Percentiles rank a stretch among this genome's conserved stretches.
Evolutionary conservation across 768 basidiomycete genomes (phyloP).

Genomic region (Mycena filopes): DNA sequence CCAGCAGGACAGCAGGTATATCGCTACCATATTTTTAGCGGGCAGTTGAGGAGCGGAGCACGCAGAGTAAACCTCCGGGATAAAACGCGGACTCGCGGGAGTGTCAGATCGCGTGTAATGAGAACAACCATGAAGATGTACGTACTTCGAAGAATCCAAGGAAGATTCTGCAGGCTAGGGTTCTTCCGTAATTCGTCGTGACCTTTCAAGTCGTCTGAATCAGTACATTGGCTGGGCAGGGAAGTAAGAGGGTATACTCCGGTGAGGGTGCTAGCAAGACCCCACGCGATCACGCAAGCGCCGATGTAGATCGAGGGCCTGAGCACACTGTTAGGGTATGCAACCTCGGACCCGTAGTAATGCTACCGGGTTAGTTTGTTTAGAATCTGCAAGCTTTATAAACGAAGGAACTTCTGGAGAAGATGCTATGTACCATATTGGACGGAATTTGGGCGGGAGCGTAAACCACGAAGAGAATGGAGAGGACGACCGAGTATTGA

Average conservation of each 20-base stretch:
- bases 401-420: neutral
- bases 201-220: neutral
- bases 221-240: neutral
- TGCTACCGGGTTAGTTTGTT: slow-evolving; percentile 23
- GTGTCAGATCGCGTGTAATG: neutral
- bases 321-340: slow-evolving; percentile 7
- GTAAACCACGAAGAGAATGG: slow-evolving; percentile 47
- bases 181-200: slow-evolving; percentile 57
- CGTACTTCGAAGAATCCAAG: slow-evolving; percentile 69
- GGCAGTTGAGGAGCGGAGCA: slow-evolving; percentile 5
- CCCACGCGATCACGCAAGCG: slow-evolving; percentile 56
- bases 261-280: slow-evolving; percentile 54
- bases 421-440: slow-evolving; percentile 48
- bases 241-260: slow-evolving; percentile 37
- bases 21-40: slow-evolving; percentile 28
- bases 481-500: slow-evolving; percentile 1
- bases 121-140: neutral
- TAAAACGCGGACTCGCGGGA: slow-evolving; percentile 64
- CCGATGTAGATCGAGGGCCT: slow-evolving; percentile 57
- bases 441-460: slow-evolving; percentile 56
- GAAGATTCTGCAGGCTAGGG: slow-evolving; percentile 66
- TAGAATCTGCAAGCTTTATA: neutral
- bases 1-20: slow-evolving; percentile 60
- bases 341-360: slow-evolving; percentile 37
- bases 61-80: slow-evolving; percentile 51